Conservation (phyloP, 2,329 filamentous ascomycete genomes). For the Lachnellula cervina region DNA sequence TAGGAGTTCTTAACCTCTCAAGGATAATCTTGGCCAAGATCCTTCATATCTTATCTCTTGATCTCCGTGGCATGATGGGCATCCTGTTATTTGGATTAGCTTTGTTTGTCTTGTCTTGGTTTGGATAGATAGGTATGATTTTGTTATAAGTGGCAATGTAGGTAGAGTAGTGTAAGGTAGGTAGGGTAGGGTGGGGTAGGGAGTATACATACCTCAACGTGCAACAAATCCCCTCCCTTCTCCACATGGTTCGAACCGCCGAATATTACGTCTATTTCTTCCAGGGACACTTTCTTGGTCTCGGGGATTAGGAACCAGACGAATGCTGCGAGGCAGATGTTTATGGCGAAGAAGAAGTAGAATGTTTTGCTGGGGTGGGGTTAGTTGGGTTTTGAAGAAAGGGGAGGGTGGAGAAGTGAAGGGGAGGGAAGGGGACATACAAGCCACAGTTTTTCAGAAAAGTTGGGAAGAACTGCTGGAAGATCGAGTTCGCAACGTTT, state of each 20-base stretch:
- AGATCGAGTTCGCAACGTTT: conserved; percentile 51
- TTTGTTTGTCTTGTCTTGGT: too few species aligned
- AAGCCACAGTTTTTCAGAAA: conserved; percentile 54
- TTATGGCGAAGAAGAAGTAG: conserved; percentile 51
- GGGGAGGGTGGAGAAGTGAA: too few species aligned
- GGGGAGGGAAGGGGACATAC: conserved; percentile 3
- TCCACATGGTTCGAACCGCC: conserved; percentile 30
- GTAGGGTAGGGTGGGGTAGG: too few species aligned
- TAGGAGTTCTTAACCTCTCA: too few species aligned
- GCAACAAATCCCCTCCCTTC: conserved; percentile 26
- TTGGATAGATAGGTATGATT: too few species aligned
- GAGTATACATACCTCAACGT: conserved; percentile 1
- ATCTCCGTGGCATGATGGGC: background rate
- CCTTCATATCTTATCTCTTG: background rate
- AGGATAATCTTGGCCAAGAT: too few species aligned
- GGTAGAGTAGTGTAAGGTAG: too few species aligned
- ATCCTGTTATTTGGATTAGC: conserved; percentile 2
- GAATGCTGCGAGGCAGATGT: conserved; percentile 43
- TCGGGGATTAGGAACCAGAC: conserved; percentile 50
- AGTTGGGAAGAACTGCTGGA: conserved; percentile 59
- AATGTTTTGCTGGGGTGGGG: conserved; percentile 17
- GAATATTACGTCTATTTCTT: conserved; percentile 53
- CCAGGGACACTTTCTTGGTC: conserved; percentile 49
- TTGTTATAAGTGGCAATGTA: too few species aligned
- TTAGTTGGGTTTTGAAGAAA: background rate